phyloP scores from a whole-genome alignment of 768 basidiomycete species.

The Tulasnella sp. region DNA sequence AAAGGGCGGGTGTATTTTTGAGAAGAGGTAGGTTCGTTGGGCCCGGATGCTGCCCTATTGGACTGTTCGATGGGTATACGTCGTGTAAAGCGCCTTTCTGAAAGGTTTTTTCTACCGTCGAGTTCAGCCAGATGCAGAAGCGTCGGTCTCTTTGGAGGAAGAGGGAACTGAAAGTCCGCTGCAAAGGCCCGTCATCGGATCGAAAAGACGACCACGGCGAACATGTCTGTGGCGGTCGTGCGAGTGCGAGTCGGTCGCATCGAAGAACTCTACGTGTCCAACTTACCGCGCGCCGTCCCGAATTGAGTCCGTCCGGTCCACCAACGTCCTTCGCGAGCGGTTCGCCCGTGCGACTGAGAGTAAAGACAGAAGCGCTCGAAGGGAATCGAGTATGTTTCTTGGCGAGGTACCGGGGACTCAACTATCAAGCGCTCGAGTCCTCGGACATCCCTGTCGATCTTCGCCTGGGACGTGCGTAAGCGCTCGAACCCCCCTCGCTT shows the following conservation, averaged over 20 bases:
- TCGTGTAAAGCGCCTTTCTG: too few relatives aligned
- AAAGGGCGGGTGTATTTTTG: too few relatives aligned
- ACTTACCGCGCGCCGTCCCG: background rate
- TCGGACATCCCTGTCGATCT: background rate
- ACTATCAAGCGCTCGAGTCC: background rate
- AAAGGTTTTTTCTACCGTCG: too few relatives aligned
- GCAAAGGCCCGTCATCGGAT: background rate
- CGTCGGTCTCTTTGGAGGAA: background rate
- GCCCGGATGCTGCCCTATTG: too few relatives aligned
- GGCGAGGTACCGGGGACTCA: background rate
- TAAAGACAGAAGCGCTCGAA: background rate
- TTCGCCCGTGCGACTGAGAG: background rate
- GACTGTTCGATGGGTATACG: too few relatives aligned
- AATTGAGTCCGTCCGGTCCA: background rate
- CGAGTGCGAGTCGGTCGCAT: background rate
- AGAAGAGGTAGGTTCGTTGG: too few relatives aligned
- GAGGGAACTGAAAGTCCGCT: background rate
- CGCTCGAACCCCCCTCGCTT: background rate
- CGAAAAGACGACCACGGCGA: background rate
- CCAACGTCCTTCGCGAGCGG: too few relatives aligned
- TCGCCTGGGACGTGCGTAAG: background rate
- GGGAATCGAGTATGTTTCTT: background rate
- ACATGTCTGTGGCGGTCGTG: background rate
- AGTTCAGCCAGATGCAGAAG: too few relatives aligned
- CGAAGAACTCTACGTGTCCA: background rate